phyloP scores from a whole-genome alignment of 2,329 filamentous ascomycete genomes.

The Sporothrix euskadiensis region DNA sequence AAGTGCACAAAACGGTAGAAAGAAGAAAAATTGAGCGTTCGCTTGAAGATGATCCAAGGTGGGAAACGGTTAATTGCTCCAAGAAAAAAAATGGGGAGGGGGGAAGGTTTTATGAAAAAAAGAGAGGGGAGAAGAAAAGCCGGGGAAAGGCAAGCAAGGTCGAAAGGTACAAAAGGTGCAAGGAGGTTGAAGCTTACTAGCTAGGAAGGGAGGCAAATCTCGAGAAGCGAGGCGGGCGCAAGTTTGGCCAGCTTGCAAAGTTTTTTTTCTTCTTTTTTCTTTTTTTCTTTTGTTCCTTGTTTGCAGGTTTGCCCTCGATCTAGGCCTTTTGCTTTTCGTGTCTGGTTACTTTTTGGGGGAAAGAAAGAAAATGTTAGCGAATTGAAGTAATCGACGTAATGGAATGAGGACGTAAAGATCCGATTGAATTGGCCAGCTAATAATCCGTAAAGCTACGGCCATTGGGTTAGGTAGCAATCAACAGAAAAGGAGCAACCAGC shows the following conservation, averaged over 20 bases:
- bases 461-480: neutral
- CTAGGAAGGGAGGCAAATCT: slow-evolving; percentile 2
- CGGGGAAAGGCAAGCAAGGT: neutral
- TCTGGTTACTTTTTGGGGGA: slow-evolving; percentile 7
- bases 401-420: neutral
- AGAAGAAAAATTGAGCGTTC: neutral
- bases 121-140: neutral
- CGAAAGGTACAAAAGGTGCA: slow-evolving; percentile 1
- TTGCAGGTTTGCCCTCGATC: slow-evolving; percentile 7
- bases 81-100: neutral
- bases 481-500: neutral
- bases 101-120: slow-evolving; percentile 7
- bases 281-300: neutral
- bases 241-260: slow-evolving; percentile 5
- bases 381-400: slow-evolving; percentile 27
- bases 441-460: neutral
- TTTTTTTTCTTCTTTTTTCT: neutral
- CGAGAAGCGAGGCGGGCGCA: slow-evolving; percentile 9
- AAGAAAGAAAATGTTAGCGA: neutral
- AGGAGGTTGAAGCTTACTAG: neutral
- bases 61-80: neutral
- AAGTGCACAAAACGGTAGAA: neutral
- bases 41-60: slow-evolving; percentile 1
- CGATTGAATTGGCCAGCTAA: neutral
- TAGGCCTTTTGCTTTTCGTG: slow-evolving; percentile 19